Percentiles rank a stretch among this genome's conserved stretches.
These are phyloP conservation scores for Platanthera guangdongensis DNA, from an alignment of 106 monocot species.

Conservation along the genomic window DNA sequence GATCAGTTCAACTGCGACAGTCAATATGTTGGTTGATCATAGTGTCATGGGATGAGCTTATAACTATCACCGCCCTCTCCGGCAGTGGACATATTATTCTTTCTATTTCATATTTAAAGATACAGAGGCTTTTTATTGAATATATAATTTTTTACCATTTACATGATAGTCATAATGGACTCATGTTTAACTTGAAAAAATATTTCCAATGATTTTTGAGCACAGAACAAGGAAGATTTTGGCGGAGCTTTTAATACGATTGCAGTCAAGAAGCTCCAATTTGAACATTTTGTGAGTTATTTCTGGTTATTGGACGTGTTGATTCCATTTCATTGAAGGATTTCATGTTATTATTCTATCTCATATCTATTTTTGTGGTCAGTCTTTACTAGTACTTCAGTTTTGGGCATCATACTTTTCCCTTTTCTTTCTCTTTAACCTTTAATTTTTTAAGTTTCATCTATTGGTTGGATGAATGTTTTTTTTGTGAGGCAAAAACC, in stretches of 20 bases:
- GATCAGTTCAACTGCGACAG: neutral
- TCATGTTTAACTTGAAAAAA: neutral
- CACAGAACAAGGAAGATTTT: slow-evolving; percentile 77
- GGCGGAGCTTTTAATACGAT: slow-evolving; percentile 48
- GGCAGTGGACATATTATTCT: neutral
- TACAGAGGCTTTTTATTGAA: neutral
- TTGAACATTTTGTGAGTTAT: slow-evolving; percentile 64
- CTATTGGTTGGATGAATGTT: neutral
- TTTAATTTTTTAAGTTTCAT: neutral
- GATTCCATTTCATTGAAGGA: neutral
- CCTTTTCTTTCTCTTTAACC: neutral
- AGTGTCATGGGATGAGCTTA: neutral
- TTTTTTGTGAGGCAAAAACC: neutral
- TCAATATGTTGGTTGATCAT: neutral
- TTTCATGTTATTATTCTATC: too few relatives aligned
- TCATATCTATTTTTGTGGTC: too few relatives aligned
- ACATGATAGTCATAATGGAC: neutral
- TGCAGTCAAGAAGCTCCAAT: slow-evolving; percentile 37
- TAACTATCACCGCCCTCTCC: neutral
- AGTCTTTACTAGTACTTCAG: neutral
- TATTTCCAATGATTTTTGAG: slow-evolving; percentile 4
- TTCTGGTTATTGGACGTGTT: neutral
- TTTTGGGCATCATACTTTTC: neutral
- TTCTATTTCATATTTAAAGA: neutral
- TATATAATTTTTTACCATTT: neutral